Evolutionary conservation across 305 asterid species (phyloP).

Genomic region (Ajuga reptans): DNA sequence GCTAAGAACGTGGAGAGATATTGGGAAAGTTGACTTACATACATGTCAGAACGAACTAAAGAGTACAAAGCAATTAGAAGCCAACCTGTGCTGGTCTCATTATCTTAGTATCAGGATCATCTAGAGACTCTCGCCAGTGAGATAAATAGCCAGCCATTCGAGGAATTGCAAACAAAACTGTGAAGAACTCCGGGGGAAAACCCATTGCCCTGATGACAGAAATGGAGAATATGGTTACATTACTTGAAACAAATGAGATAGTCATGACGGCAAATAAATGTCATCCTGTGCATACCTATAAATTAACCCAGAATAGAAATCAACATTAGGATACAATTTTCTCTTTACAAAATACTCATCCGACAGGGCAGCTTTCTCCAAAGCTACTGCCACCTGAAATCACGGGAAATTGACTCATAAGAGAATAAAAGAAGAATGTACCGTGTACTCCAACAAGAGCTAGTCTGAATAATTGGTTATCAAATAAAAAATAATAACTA

Average conservation of each 20-base stretch:
- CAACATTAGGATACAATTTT: constrained; percentile 94
- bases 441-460: background rate
- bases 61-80: background rate
- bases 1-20: background rate
- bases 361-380: constrained; percentile 93
- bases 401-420: constrained; percentile 12
- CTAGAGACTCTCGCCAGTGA: constrained; percentile 97
- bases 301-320: constrained; percentile 93
- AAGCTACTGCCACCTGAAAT: constrained; percentile 86
- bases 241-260: background rate
- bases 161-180: constrained; percentile 91
- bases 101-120: constrained; percentile 61
- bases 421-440: background rate
- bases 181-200: constrained; percentile 93
- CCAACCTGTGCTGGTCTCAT: constrained; percentile 98
- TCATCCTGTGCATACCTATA: constrained; percentile 45
- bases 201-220: constrained; percentile 80
- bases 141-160: constrained; percentile 99
- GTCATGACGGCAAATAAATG: background rate
- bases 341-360: constrained; percentile 94
- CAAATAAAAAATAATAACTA: background rate
- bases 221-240: background rate
- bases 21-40: background rate
- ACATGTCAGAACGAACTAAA: background rate
- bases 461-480: background rate